Evolutionary conservation across 2,329 filamentous ascomycete genomes (phyloP), one percentile per base, ranked within the genome.

Genomic region (Colletotrichum sp.): DNA sequence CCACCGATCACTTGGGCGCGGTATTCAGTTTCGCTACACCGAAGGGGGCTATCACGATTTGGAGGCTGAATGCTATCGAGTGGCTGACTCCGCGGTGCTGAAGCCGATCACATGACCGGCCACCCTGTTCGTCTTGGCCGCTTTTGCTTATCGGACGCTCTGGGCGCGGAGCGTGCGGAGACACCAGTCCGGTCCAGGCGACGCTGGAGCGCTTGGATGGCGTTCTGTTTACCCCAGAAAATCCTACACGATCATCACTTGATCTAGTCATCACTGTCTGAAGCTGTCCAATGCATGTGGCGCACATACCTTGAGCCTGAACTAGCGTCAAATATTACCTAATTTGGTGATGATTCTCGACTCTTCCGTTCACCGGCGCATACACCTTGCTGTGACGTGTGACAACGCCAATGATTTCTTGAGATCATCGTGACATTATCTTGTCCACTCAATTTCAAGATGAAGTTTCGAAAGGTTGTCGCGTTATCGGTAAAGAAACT

Each of bases 91-190:
- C 8, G 10, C 67, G 36, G 57, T 26, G 24, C n/a, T 26, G 13
- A 48, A 26, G 9, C 67, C 67, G 67, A 70, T 63, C 67, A 70
- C 67, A 32, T 70, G 67, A 70, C 36, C 67, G 67, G 67, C 34
- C 13, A 30, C 13, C 6, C 12, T 24, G 36, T 15, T 12, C 15
- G 43, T 38, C 67, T 52, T 52, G 67, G 67, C 57, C 57, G 67
- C 55, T 24, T 34, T 21, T 60, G 13, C 30, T 70, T 70, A 70
- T 70, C 67, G 28, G 57, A 70, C 67, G 57, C 67, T 57, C 57
- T n/a, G 28, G 63, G 63, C 43, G 63, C 63, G 63, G 63, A 66
- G 36, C 28, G 67, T 18, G 67, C 55, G 67, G 67, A 69, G 67
- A 69, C 32, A 28, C n/a, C 55, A 48, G 28, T 48, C 36, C 67